These are phyloP conservation scores for Funneliformis geosporum DNA, from an alignment of 192 early-diverging fungal species.

Conservation along the genomic window DNA sequence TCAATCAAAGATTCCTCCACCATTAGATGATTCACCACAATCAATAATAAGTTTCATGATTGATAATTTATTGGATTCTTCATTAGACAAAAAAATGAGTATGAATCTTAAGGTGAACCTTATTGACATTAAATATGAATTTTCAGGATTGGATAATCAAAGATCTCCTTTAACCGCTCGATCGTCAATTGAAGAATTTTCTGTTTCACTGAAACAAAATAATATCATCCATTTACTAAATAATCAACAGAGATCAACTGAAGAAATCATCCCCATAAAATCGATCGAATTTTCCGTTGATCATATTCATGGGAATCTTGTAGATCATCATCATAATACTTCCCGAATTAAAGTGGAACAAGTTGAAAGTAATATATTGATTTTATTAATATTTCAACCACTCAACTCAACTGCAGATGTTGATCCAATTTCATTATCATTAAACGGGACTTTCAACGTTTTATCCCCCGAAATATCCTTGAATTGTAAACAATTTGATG, in stretches of 20 bases:
- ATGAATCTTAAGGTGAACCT: neutral
- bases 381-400: neutral
- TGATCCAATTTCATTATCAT: conserved; percentile 26
- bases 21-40: neutral
- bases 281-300: neutral
- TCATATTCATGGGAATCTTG: neutral
- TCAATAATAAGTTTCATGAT: neutral
- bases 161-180: neutral
- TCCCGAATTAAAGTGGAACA: conserved; percentile 11
- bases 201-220: conserved; percentile 8
- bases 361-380: neutral
- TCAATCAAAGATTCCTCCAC: neutral
- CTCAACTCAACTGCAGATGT: neutral
- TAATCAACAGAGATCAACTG: neutral
- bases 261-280: neutral
- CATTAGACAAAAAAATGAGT: neutral
- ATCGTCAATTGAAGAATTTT: neutral
- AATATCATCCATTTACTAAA: neutral
- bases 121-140: conserved; percentile 10
- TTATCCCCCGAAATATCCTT: neutral
- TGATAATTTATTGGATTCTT: neutral
- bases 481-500: neutral
- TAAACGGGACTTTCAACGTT: conserved; percentile 17
- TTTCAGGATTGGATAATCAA: neutral
- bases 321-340: neutral